Evolutionary conservation across 768 basidiomycete genomes (phyloP).

Genomic region (Amanita inopinata): DNA sequence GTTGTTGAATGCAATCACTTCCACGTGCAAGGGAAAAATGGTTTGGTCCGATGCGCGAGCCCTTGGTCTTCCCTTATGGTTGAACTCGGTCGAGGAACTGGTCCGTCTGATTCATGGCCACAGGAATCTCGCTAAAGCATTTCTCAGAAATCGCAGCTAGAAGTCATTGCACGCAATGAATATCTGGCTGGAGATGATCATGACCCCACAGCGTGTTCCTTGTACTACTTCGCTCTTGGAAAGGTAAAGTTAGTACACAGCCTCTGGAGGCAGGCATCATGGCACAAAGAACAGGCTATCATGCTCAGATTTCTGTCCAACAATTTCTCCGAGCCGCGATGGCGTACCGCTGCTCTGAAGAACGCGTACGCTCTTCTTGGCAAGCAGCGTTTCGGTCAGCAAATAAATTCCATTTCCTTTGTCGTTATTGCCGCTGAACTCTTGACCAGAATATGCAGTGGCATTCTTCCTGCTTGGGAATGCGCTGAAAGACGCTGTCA

Average conservation of each 20-base stretch:
- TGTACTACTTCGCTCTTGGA: constrained; percentile 92
- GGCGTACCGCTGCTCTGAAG: constrained; percentile 91
- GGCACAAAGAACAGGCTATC: constrained; percentile 80
- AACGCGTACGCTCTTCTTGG: constrained; percentile 90
- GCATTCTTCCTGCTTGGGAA: constrained; percentile 94
- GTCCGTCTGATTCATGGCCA: constrained; percentile 28
- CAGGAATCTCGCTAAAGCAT: not conserved
- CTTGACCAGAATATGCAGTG: constrained; percentile 80
- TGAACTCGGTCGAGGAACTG: constrained; percentile 68
- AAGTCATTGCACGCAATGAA: constrained; percentile 83
- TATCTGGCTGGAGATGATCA: constrained; percentile 83
- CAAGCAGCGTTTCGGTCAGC: constrained; percentile 86
- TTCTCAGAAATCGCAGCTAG: constrained; percentile 67
- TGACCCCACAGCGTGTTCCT: constrained; percentile 81
- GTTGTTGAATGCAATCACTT: constrained; percentile 57
- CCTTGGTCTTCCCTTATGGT: constrained; percentile 82
- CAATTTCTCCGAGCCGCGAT: constrained; percentile 74
- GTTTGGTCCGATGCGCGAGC: constrained; percentile 82
- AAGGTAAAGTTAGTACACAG: constrained; percentile 90
- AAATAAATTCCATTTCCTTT: constrained; percentile 3
- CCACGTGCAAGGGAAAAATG: constrained; percentile 79
- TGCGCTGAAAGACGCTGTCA: constrained; percentile 83
- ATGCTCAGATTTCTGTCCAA: constrained; percentile 93
- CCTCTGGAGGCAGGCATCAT: constrained; percentile 90
- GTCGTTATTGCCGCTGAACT: not conserved